Conservation (phyloP, 345 rosid species). For the Moricandia arvensis region DNA sequence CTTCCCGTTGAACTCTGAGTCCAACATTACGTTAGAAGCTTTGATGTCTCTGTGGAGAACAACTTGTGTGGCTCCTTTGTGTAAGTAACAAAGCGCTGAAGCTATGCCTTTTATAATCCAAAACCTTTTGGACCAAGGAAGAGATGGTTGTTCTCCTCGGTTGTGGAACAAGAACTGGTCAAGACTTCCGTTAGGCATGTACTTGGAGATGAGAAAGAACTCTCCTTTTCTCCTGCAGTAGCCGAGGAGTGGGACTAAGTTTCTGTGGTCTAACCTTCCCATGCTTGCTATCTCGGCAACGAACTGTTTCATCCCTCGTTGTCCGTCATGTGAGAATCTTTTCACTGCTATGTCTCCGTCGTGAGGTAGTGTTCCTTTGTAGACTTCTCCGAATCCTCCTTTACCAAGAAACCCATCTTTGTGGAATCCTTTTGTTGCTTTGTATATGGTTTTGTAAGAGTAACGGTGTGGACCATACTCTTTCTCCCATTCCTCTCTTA, state of each 20-base stretch:
- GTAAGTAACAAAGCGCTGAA: slow-evolving; percentile 47
- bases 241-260: slow-evolving; percentile 48
- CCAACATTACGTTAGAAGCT: slow-evolving; percentile 50
- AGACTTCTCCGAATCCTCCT: slow-evolving; percentile 72
- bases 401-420: slow-evolving; percentile 44
- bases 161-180: slow-evolving; percentile 43
- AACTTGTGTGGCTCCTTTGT: slow-evolving; percentile 48
- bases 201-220: slow-evolving; percentile 49
- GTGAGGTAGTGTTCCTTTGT: slow-evolving; percentile 45
- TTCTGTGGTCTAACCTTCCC: slow-evolving; percentile 49
- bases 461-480: slow-evolving; percentile 59
- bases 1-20: slow-evolving; percentile 38
- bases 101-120: slow-evolving; percentile 48
- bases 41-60: slow-evolving; percentile 55
- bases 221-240: slow-evolving; percentile 52
- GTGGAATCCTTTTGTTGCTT: slow-evolving; percentile 63
- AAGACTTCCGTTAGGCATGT: slow-evolving; percentile 57
- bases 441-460: slow-evolving; percentile 48
- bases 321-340: slow-evolving; percentile 45
- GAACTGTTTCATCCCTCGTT: slow-evolving; percentile 53
- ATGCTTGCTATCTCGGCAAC: slow-evolving; percentile 47
- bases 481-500: slow-evolving; percentile 63
- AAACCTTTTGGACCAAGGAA: slow-evolving; percentile 46
- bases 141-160: slow-evolving; percentile 19
- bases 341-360: slow-evolving; percentile 54